Conservation (phyloP, 2,329 filamentous ascomycete genomes). For the Xylaria sp. region DNA sequence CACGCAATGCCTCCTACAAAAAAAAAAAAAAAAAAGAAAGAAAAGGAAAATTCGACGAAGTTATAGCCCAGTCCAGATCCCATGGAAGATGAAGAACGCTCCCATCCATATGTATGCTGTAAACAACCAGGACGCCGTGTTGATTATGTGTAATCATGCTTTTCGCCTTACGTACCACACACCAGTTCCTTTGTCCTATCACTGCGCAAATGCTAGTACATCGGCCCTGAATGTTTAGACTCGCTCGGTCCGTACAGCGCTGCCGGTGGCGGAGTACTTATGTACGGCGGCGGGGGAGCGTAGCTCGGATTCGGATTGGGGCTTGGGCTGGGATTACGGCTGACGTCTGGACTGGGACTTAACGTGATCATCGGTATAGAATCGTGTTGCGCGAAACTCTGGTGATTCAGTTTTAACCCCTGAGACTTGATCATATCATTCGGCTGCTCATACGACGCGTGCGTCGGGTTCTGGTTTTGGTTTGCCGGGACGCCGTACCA, state of each 20-base stretch:
- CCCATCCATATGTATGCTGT: neutral
- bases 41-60: neutral
- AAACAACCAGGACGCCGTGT: neutral
- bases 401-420: neutral
- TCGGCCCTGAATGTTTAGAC: neutral
- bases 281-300: constrained; percentile 23
- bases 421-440: constrained; percentile 1
- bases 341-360: constrained; percentile 5
- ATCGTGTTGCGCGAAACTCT: constrained; percentile 11
- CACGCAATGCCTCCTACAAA: neutral
- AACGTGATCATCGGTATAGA: constrained; percentile 24
- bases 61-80: constrained; percentile 3
- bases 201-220: constrained; percentile 3
- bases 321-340: neutral
- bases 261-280: constrained; percentile 13
- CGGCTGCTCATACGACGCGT: constrained; percentile 2
- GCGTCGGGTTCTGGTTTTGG: constrained; percentile 10
- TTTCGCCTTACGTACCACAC: neutral
- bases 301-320: neutral
- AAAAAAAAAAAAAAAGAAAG: neutral
- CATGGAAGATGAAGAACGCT: neutral
- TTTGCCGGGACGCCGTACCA: constrained; percentile 3
- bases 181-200: neutral
- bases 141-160: neutral
- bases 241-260: constrained; percentile 12